Evolutionary conservation across 495 filamentous ascomycete species (phyloP), one percentile per base, ranked within the genome.

Genomic region (Apodospora peruviana): DNA sequence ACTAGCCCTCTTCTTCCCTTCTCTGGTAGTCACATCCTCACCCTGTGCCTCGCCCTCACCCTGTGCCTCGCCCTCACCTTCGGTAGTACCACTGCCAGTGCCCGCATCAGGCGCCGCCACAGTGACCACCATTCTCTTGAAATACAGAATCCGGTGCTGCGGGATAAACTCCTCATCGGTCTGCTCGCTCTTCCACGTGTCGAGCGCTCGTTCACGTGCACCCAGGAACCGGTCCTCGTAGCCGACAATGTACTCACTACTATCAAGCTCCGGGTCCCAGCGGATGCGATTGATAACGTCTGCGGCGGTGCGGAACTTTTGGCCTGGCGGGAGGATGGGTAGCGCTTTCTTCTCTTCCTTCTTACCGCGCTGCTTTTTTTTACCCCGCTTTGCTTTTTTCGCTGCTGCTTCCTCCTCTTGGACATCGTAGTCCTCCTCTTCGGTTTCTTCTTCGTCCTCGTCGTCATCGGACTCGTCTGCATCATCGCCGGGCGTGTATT

Each of bases 131-230:
- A n/a, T 32, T 41, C 75, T 71, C 61, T 77, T 80, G 52, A 91
- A 88, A 52, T 84, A 88, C 42, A 86, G 43, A 41, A 91, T 83
- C 4, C 88, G 76, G 66, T 91, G 88, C 65, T 85, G 78, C 7
- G 88, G 88, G 53, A 91, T 91, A 57, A 90, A 91, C 51, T 91
- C 88, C 55, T 91, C 84, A 52, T 91, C 83, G 21, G 86, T 91
- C 37, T 81, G 73, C 50, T 91, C 87, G 17, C 67, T 77, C 66
- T 84, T 87, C 87, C 88, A 91, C 24, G 70, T 68, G 40, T 75
- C 76, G 8, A 89, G 64, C 5, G 68, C 58, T 45, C 81, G 78
- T 64, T 91, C 86, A 56, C 77, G 71, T 9, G 72, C 68, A 0
- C 86, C 87, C 8, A 77, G 52, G 47, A 89, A 90, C 11, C 88